Base-by-base conservation (phyloP, 768 basidiomycete genomes). In the Jaapia argillacea region DNA sequence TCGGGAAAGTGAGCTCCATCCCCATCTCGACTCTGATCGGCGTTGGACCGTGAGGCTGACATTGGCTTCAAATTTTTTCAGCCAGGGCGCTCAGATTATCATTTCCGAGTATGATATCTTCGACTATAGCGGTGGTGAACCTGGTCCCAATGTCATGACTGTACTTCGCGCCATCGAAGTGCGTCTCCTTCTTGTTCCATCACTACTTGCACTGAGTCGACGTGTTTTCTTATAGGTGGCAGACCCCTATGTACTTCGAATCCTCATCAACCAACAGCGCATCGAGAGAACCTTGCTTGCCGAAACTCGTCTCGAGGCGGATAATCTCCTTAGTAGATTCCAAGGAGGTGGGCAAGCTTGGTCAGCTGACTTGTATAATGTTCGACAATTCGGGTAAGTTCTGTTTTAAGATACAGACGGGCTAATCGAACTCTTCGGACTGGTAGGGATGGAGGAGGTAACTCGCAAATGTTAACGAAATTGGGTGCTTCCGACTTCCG, bases 151-250 rank as follows among this genome's bases (percentile, higher is more conserved):
- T 18, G 70, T 81, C 41, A 65, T 77, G 3, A 97, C 93, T 4
- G 74, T 93, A 21, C 68, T 94, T 21, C 81, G 90, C 21, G 83
- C 82, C 14, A 71, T 97, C 5, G 78, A 85, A 22, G 94, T 91
- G 48, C 5, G 75, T 62, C 3, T 16, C 14, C 3, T 3, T 36
- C 6, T n/a, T 4, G 5, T 18, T 44, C 23, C 2, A 12, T 37
- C 3, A 7, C 21, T 25, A 10, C 16, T n/a, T n/a, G n/a, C n/a
- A n/a, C n/a, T n/a, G n/a, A 16, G 12, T 20, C 25, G n/a, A 40
- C 40, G 51, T 18, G 50, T 26, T 14, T 36, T 24, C 36, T 43
- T 41, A 20, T 51, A 97, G 91, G 70, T 94, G 48, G 69, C 74
- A 12, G 69, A 94, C 50, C 72, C 73, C 26, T 79, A 77, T 46